These are phyloP conservation scores for Triangularia verruculosa DNA, from an alignment of 2,329 filamentous ascomycete genomes.

Conservation along the genomic window DNA sequence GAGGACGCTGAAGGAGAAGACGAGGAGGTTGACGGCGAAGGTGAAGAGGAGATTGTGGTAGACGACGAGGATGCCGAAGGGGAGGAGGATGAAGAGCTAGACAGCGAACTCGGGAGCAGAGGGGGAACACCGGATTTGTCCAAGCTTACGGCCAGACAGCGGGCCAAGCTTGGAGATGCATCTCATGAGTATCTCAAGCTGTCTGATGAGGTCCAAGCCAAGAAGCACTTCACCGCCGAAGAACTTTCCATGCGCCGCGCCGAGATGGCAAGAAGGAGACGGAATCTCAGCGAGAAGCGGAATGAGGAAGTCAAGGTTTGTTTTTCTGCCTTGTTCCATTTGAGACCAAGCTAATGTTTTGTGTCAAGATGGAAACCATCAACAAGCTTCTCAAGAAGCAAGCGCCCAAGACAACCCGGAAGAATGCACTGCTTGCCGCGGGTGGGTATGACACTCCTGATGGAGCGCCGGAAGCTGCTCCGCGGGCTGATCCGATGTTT, in stretches of 20 bases:
- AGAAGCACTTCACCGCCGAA: conserved; percentile 60
- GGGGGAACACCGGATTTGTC: conserved; percentile 53
- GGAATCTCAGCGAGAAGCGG: conserved; percentile 63
- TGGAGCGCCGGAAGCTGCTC: conserved; percentile 34
- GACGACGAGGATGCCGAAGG: conserved; percentile 39
- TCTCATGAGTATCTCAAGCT: conserved; percentile 57
- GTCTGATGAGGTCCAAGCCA: conserved; percentile 62
- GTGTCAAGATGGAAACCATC: conserved; percentile 78
- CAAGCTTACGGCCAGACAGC: conserved; percentile 60
- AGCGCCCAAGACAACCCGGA: conserved; percentile 68
- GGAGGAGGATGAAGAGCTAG: conserved; percentile 39
- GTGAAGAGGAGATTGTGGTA: conserved; percentile 32
- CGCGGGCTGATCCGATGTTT: conserved; percentile 58
- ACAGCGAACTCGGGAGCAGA: conserved; percentile 41
- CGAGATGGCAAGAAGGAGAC: conserved; percentile 59
- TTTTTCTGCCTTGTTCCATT: neutral
- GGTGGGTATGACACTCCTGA: conserved; percentile 50
- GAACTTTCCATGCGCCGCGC: conserved; percentile 60
- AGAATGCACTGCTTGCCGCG: conserved; percentile 35
- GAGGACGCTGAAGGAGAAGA: conserved; percentile 36
- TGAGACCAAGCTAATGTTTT: neutral
- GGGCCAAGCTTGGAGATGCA: conserved; percentile 56
- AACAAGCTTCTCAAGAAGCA: conserved; percentile 87
- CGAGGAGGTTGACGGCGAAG: conserved; percentile 39
- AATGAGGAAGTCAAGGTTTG: conserved; percentile 62